Conservation (phyloP, 2,329 filamentous ascomycete species). For the Stachybotrys echinatus region DNA sequence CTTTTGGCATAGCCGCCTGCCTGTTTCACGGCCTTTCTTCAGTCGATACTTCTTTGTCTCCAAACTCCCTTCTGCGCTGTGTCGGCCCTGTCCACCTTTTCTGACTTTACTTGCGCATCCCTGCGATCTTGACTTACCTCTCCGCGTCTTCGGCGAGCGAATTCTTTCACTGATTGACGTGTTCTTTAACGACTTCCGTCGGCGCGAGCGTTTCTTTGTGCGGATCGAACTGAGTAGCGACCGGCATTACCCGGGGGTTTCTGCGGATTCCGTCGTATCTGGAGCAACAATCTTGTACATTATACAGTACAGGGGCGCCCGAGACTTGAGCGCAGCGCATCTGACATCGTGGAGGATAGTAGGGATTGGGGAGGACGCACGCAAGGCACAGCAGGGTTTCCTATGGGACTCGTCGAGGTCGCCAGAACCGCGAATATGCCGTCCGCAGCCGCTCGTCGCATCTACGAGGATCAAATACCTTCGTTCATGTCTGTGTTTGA, state of each 20-base stretch:
- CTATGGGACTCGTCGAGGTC: not conserved
- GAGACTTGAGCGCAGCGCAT: not conserved
- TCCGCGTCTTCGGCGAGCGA: not conserved
- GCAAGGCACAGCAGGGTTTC: not conserved
- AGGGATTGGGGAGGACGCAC: not conserved
- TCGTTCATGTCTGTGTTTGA: conserved; percentile 74
- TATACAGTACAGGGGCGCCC: not conserved
- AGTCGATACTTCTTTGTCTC: conserved; percentile 26
- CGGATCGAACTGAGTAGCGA: no score
- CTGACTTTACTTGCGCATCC: not conserved
- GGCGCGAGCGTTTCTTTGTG: not conserved
- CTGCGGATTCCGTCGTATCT: not conserved
- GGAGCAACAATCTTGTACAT: not conserved
- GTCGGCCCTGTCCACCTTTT: not conserved
- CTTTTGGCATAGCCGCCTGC: conserved; percentile 12
- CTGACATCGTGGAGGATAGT: not conserved
- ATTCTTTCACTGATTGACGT: not conserved
- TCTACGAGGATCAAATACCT: conserved; percentile 67
- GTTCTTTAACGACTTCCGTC: conserved; percentile 6
- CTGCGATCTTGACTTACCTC: not conserved
- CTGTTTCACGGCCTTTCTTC: conserved; percentile 16
- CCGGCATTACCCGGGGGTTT: no score
- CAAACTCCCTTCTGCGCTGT: conserved; percentile 14
- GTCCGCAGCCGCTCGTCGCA: conserved; percentile 54
- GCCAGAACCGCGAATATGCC: conserved; percentile 44